Conservation (phyloP, 192 early-diverging fungal genomes). For the Backusella psychrophila region DNA sequence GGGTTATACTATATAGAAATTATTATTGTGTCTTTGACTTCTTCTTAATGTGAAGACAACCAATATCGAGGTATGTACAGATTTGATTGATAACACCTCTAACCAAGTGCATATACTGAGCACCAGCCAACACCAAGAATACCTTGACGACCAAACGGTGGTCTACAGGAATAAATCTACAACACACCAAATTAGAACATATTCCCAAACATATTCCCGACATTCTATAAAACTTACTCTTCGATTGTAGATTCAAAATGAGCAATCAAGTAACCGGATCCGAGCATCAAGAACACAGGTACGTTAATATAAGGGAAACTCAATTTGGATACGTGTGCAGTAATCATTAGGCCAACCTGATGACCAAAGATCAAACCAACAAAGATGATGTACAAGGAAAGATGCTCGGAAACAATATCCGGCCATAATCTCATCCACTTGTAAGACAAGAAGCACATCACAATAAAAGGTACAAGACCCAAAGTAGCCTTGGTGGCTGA, state of each 20-base stretch:
- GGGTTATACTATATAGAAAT: neutral
- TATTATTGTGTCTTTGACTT: constrained; percentile 34
- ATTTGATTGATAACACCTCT: constrained; percentile 69
- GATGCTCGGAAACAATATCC: constrained; percentile 57
- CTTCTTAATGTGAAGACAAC: constrained; percentile 78
- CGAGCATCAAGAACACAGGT: constrained; percentile 55
- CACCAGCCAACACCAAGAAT: constrained; percentile 9
- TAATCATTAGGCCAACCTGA: constrained; percentile 82
- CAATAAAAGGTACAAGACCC: constrained; percentile 66
- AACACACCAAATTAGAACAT: constrained; percentile 13
- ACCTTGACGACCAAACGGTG: constrained; percentile 15
- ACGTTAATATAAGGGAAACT: constrained; percentile 74
- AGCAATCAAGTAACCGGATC: constrained; percentile 61
- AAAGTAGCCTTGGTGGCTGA: constrained; percentile 53
- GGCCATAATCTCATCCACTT: constrained; percentile 72
- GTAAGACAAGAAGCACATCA: constrained; percentile 46
- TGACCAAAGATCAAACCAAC: constrained; percentile 77
- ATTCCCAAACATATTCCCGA: neutral
- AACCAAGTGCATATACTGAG: constrained; percentile 69
- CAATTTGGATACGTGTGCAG: constrained; percentile 82
- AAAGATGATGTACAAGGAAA: constrained; percentile 67
- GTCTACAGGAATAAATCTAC: constrained; percentile 25
- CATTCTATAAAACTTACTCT: constrained; percentile 33
- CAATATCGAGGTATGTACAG: constrained; percentile 75
- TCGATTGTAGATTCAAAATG: constrained; percentile 42